These are phyloP conservation scores for Trichosporon sp. DNA, from an alignment of 1,284 basidiomycete species.

Conservation along the genomic window DNA sequence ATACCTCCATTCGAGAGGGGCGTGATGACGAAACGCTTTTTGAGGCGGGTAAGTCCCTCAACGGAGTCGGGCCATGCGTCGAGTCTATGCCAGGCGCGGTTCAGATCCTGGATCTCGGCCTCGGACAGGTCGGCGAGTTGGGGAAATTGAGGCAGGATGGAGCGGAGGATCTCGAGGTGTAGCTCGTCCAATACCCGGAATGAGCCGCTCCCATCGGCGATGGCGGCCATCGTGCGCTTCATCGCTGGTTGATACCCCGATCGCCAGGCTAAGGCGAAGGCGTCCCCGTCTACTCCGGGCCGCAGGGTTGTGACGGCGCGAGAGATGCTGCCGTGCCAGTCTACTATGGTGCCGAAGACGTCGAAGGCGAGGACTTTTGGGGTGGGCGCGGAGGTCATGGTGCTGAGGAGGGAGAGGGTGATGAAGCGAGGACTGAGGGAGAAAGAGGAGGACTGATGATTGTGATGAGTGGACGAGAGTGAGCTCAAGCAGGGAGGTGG, in stretches of 20 bases:
- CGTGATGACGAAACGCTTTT: constrained; percentile 9
- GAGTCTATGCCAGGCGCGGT: constrained; percentile 13
- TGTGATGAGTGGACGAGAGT: too few species aligned
- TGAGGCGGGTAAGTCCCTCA: constrained; percentile 2
- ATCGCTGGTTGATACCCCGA: constrained; percentile 10
- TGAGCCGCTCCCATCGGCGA: not conserved
- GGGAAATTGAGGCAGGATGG: constrained; percentile 3
- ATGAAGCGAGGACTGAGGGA: not conserved
- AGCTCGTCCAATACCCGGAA: constrained; percentile 13
- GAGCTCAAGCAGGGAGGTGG: too few species aligned
- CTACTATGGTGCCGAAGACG: constrained; percentile 19
- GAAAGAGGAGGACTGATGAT: too few species aligned
- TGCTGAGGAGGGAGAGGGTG: not conserved
- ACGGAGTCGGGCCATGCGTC: constrained; percentile 10
- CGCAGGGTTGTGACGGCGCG: not conserved
- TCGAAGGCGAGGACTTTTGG: constrained; percentile 12
- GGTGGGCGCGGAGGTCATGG: not conserved
- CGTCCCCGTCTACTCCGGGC: constrained; percentile 5
- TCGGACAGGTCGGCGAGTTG: not conserved
- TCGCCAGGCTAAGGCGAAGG: constrained; percentile 14
- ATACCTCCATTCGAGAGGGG: constrained; percentile 15
- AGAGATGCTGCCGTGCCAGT: constrained; percentile 15
- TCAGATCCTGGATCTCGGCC: constrained; percentile 5
- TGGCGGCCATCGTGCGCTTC: constrained; percentile 5
- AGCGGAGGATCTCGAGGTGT: constrained; percentile 10